Percentiles rank a stretch among this genome's conserved stretches.
Conservation (phyloP, 805 yeast species). For the Kuraishia capsulata region DNA sequence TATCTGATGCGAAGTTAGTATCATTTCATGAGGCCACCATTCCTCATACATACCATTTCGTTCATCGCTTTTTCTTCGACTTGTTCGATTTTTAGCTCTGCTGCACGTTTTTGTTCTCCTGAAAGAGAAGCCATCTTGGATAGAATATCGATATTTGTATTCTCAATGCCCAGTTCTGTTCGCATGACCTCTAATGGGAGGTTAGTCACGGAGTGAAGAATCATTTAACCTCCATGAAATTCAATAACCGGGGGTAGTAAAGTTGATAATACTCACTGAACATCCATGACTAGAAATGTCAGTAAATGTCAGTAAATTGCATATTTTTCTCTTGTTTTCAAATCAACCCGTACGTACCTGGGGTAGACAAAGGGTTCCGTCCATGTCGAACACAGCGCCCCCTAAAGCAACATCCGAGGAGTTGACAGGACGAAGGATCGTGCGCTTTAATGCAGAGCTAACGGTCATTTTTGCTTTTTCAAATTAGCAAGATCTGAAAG, state of each 20-base stretch:
- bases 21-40: too few relatives aligned
- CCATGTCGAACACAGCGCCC: slow-evolving; percentile 61
- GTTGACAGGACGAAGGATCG: too few relatives aligned
- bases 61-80: slow-evolving; percentile 61
- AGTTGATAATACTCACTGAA: slow-evolving; percentile 12
- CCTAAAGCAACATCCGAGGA: slow-evolving; percentile 22
- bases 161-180: slow-evolving; percentile 39
- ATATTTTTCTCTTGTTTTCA: too few relatives aligned
- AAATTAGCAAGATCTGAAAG: too few relatives aligned
- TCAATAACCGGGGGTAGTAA: background rate
- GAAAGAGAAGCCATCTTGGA: slow-evolving; percentile 37
- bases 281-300: slow-evolving; percentile 18
- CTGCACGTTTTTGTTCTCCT: slow-evolving; percentile 26
- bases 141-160: slow-evolving; percentile 40
- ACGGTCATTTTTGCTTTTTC: too few relatives aligned
- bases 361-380: slow-evolving; percentile 55
- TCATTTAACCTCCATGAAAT: background rate
- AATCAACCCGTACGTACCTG: slow-evolving; percentile 22
- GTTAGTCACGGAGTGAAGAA: background rate
- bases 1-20: background rate
- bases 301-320: slow-evolving; percentile 1
- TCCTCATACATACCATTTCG: slow-evolving; percentile 29
- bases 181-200: slow-evolving; percentile 46
- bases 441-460: too few relatives aligned
- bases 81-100: slow-evolving; percentile 33